phyloP scores from a whole-genome alignment of 805 yeast species.

The Kurtzmaniella fragi region DNA sequence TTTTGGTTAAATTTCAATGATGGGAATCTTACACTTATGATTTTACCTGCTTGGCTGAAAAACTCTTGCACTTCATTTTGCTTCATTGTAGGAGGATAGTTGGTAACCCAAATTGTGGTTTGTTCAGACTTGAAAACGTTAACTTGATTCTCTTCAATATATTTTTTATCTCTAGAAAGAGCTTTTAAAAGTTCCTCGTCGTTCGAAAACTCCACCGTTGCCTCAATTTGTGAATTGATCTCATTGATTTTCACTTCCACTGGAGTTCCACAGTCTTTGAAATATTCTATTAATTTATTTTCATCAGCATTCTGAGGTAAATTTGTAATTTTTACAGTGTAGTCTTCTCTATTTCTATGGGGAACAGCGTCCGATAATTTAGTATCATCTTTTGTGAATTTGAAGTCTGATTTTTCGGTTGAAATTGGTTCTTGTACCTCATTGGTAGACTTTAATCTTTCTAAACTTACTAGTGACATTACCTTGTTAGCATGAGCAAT shows the following conservation, averaged over 20 bases:
- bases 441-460: constrained; percentile 4
- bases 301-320: constrained; percentile 40
- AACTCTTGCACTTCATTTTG: constrained; percentile 31
- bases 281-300: constrained; percentile 35
- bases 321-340: constrained; percentile 49
- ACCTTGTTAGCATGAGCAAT: constrained; percentile 19
- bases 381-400: no score
- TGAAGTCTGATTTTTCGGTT: constrained; percentile 1
- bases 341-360: constrained; percentile 53
- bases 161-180: constrained; percentile 53
- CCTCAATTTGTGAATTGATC: constrained; percentile 16
- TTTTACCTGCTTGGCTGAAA: constrained; percentile 37
- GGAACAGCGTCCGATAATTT: constrained; percentile 4
- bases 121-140: constrained; percentile 40
- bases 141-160: constrained; percentile 37
- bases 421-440: constrained; percentile 3
- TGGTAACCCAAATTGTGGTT: constrained; percentile 66
- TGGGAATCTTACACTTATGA: constrained; percentile 59
- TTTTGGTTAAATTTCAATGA: constrained; percentile 48
- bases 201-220: constrained; percentile 54
- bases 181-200: constrained; percentile 51
- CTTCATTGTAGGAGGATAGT: constrained; percentile 57
- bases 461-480: constrained; percentile 8
- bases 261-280: constrained; percentile 59
- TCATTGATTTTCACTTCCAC: constrained; percentile 24